Evolutionary conservation across 495 filamentous ascomycete genomes (phyloP), one percentile per base, ranked within the genome.

Genomic region (Penicillium crystallinum): DNA sequence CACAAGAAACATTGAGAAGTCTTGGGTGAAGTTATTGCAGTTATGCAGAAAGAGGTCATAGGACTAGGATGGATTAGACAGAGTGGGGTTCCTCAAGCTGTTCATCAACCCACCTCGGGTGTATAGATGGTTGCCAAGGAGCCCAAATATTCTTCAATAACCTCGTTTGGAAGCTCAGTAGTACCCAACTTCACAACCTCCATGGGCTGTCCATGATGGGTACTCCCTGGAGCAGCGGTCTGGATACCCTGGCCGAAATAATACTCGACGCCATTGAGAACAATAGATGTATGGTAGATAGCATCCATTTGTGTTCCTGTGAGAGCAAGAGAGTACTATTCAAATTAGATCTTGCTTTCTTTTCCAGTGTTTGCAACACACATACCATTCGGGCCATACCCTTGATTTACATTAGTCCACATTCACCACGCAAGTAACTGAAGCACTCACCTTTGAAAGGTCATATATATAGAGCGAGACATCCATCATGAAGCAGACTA

Each of bases 1-100:
- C n/a, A 95, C 72, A 2, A 97, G 75, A 52, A 98, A 97, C 74
- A 86, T 95, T 40, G 87, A 71, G 56, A 98, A 81, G 54, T 97
- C 93, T 62, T 97, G 91, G 4, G 90, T 88, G 68, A 98, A 98
- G 74, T 97, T 97, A 72, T 98, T 97, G 79, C 93, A 97, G 63
- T 98, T 98, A 62, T 96, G 91, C 33, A 86, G 74, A 66, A 89
- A 89, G 3, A 96, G 75, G 65, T 95, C 88, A 61, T 97, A 97
- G 0, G 88, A 89, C 86, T 90, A 58, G 19, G 35, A 23, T 2
- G 25, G 29, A 21, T 57, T 43, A 55, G 46, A 42, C 5, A 15
- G 37, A 22, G 6, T 6, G 7, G 11, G 11, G 23, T 10, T 2
- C 3, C 15, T 48, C n/a, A 27, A 35, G 19, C 0, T 3, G n/a